phyloP scores from a whole-genome alignment of 257 asterid species.

The Marsdenia floribunda region DNA sequence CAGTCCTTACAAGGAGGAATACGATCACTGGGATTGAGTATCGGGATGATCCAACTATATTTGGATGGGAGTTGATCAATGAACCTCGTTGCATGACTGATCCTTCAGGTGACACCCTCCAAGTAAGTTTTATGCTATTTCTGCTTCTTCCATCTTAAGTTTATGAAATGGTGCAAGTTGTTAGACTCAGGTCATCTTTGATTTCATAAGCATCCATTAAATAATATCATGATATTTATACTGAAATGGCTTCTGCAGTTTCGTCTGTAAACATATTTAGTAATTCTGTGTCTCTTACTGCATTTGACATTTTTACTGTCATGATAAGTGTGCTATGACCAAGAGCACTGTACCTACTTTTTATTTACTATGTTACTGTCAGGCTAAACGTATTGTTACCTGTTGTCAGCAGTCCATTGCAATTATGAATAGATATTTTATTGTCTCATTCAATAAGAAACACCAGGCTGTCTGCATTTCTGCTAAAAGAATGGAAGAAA shows the following conservation, averaged over 20 bases:
- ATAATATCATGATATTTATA: not conserved
- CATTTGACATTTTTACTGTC: not conserved
- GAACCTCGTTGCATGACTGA: conserved; percentile 94
- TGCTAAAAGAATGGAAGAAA: not conserved
- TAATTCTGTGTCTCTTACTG: not conserved
- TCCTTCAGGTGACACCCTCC: conserved; percentile 94
- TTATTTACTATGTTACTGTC: not conserved
- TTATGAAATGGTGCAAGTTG: not conserved
- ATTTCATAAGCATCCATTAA: not conserved
- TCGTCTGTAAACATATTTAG: not conserved
- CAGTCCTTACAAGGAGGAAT: conserved; percentile 85
- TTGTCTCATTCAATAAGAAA: not conserved
- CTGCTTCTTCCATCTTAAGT: not conserved
- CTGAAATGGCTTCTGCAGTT: not conserved
- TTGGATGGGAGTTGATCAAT: conserved; percentile 95
- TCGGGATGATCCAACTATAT: conserved; percentile 85
- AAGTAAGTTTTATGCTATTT: conserved; percentile 41
- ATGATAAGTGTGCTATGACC: not conserved
- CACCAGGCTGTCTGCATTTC: not conserved
- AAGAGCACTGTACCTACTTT: not conserved
- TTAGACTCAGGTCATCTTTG: not conserved
- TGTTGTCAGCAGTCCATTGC: not conserved
- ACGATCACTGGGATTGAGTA: conserved; percentile 77
- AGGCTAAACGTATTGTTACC: not conserved
- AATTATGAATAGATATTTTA: not conserved